Conservation (phyloP, 1,284 basidiomycete genomes). For the Agroathelia rolfsii region DNA sequence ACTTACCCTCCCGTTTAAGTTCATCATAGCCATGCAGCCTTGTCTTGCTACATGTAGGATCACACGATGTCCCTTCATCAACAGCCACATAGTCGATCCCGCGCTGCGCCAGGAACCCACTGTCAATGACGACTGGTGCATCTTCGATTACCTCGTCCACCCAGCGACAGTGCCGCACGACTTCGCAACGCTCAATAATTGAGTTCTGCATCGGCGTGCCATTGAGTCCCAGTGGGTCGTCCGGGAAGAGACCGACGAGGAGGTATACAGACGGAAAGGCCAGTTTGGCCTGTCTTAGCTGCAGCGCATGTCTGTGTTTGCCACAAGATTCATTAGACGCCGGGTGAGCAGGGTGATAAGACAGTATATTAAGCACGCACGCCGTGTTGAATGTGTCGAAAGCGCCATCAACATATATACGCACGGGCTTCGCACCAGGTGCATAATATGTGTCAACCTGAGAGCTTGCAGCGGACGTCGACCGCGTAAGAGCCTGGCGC, state of each 20-base stretch:
- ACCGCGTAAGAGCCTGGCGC: conserved; percentile 38
- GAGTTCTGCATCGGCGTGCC: conserved; percentile 28
- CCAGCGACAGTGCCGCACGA: conserved; percentile 91
- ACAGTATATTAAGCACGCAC: conserved; percentile 60
- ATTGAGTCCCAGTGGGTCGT: conserved; percentile 62
- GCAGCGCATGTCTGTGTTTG: conserved; percentile 77
- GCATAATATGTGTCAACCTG: conserved; percentile 41
- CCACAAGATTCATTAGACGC: conserved; percentile 21
- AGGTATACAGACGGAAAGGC: conserved; percentile 86
- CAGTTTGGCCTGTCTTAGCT: conserved; percentile 90
- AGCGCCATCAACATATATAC: conserved; percentile 89
- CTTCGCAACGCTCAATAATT: conserved; percentile 50
- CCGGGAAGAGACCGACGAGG: conserved; percentile 84
- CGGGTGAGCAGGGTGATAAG: conserved; percentile 2
- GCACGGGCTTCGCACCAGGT: conserved; percentile 60
- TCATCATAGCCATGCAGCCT: conserved; percentile 68
- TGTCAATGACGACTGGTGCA: conserved; percentile 86
- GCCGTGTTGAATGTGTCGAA: conserved; percentile 38
- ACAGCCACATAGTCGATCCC: conserved; percentile 96
- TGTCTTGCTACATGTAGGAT: conserved; percentile 44
- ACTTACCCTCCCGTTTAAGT: conserved; percentile 70
- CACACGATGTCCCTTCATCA: conserved; percentile 74
- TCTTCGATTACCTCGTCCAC: conserved; percentile 94
- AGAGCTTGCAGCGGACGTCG: too few species aligned
- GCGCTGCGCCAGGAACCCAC: conserved; percentile 74